Percentiles rank a stretch among this genome's conserved stretches.
Conservation (phyloP, 1,284 basidiomycete species). For the Amylostereum areolatum region DNA sequence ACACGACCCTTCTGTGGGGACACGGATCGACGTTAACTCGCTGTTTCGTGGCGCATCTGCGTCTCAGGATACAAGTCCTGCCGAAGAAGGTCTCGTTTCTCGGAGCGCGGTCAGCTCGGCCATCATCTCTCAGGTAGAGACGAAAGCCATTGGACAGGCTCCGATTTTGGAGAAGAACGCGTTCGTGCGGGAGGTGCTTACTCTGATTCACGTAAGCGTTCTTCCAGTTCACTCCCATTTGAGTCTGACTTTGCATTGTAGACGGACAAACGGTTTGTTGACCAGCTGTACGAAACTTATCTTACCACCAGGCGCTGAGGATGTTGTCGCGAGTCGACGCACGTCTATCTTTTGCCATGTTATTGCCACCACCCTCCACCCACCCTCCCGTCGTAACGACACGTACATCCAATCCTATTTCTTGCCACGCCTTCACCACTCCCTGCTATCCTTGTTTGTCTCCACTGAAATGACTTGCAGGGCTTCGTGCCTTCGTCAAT, state of each 20-base stretch:
- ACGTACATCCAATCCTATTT: neutral
- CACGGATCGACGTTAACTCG: too few species aligned
- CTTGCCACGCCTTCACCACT: neutral
- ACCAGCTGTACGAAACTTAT: conserved; percentile 16
- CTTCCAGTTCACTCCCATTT: neutral
- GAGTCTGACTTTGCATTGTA: conserved; percentile 45
- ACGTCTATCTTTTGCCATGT: neutral
- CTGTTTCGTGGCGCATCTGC: too few species aligned
- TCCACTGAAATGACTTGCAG: too few species aligned
- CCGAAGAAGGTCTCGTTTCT: too few species aligned
- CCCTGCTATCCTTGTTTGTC: neutral
- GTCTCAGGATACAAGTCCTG: too few species aligned
- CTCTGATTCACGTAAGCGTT: conserved; percentile 59
- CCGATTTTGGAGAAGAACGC: conserved; percentile 44
- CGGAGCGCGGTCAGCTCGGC: too few species aligned
- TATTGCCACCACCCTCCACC: neutral
- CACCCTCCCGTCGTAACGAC: neutral
- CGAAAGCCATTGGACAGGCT: conserved; percentile 5
- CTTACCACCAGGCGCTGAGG: conserved; percentile 1
- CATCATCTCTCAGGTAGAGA: neutral
- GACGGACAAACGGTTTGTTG: conserved; percentile 18
- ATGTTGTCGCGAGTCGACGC: neutral
- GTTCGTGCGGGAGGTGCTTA: conserved; percentile 63
- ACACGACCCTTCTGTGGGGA: too few species aligned
- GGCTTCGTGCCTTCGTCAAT: too few species aligned